Base-by-base conservation (phyloP, 495 filamentous ascomycete species). In the Penicillium ochrochloron region DNA sequence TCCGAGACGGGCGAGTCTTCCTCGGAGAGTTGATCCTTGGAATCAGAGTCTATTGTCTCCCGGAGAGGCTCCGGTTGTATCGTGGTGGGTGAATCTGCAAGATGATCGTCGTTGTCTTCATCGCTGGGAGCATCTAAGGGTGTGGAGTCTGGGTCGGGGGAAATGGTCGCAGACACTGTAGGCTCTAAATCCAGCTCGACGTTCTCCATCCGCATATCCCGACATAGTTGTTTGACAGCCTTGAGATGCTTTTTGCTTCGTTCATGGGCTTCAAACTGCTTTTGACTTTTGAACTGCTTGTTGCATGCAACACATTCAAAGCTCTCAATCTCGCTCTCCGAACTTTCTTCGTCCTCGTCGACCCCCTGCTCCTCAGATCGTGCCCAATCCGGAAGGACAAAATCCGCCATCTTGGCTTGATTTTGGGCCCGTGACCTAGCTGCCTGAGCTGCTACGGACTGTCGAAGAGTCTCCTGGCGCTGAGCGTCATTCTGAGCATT, bases 181-280 rank as follows among this genome's bases (percentile, higher is more conserved):
- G 39, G 31, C 19, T 70, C 60, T 39, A 79, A 57, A 57, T 75
- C 64, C 42, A 81, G 59, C 51, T 79, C 74, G 52, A 81, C 77
- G 70, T 94, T 87, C 62, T 99, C 88, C 66, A 87, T 85, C 66
- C 80, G 84, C 94, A 99, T 97, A 75, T 94, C 88, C 69, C 87
- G 82, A 68, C 85, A 86, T 39, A 99, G 74, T 64, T 92, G 85
- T 63, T 92, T 87, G 6, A 97, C 84, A 4, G 91, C 90, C 71
- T 96, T 97, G 50, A 87, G 70, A 70, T 99, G 95, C 73, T 97
- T 98, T 72, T 96, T 98, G 79, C 93, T 97, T 76, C 89, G 91
- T 78, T 98, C 94, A 70, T 99, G 95, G n/a, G 90, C 87, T 71
- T 94, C 88, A 63, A 88, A 94, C 68, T 97, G 95, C 67, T 90